Conservation (phyloP, 129 eudicot genomes). For the Flaveria ramosissima region DNA sequence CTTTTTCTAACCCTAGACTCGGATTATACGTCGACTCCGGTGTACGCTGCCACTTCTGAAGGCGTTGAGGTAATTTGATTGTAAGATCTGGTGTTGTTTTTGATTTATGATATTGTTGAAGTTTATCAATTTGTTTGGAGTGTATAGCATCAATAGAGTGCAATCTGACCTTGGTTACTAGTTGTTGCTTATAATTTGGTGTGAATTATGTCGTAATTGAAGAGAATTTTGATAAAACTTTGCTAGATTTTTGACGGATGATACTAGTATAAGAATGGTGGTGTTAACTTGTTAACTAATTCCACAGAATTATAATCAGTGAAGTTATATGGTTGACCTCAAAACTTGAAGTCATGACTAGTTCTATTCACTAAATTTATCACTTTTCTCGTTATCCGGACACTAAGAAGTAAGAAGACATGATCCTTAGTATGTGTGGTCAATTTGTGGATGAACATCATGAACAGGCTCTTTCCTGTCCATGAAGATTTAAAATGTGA, state of each 20-base stretch:
- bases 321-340: background rate
- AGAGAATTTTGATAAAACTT: background rate
- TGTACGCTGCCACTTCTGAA: conserved; percentile 60
- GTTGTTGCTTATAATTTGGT: background rate
- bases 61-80: conserved; percentile 73
- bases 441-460: background rate
- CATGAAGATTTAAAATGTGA: background rate
- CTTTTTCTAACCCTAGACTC: conserved; percentile 73
- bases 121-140: conserved; percentile 13
- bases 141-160: background rate
- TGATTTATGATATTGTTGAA: background rate
- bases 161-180: background rate
- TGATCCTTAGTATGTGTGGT: background rate
- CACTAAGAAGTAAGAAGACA: background rate
- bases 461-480: background rate
- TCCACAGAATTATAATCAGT: background rate
- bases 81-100: background rate
- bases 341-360: background rate
- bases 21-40: conserved; percentile 54
- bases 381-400: background rate
- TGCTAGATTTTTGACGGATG: background rate
- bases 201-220: background rate
- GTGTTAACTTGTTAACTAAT: background rate
- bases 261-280: background rate
- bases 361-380: background rate